Conservation (phyloP, 2,329 filamentous ascomycete species). For the Emmonsiellopsis sp. region DNA sequence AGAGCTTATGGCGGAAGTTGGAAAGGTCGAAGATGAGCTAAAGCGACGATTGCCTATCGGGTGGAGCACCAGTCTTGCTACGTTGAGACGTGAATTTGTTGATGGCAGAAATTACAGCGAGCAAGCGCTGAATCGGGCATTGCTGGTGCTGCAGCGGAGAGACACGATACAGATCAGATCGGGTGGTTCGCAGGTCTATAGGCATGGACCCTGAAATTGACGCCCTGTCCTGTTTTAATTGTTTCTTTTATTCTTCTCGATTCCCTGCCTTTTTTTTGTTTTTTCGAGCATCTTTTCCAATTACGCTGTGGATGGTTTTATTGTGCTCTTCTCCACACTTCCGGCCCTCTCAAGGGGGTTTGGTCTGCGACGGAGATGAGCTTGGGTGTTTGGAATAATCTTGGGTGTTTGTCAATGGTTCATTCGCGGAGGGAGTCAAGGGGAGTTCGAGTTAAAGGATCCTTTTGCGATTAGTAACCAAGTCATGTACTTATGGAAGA, state of each 20-base stretch:
- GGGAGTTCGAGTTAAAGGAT: no score
- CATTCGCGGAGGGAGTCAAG: no score
- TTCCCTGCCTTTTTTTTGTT: background rate
- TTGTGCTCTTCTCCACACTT: background rate
- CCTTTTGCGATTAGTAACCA: no score
- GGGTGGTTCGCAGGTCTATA: constrained; percentile 41
- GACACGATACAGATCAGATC: constrained; percentile 56
- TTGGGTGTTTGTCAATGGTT: no score
- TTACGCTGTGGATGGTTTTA: background rate
- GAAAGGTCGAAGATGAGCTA: constrained; percentile 80
- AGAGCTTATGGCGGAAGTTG: constrained; percentile 83
- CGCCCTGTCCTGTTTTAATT: background rate
- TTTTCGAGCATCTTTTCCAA: background rate
- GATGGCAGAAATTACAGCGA: constrained; percentile 86
- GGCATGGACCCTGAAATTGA: constrained; percentile 25
- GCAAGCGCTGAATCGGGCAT: constrained; percentile 69
- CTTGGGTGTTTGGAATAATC: no score
- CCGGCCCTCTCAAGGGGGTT: no score
- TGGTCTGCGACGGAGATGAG: background rate
- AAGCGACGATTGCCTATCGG: constrained; percentile 82
- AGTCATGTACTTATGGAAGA: no score
- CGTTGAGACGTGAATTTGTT: constrained; percentile 80
- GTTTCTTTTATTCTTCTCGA: background rate
- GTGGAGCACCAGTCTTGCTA: constrained; percentile 86
- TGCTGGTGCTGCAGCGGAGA: constrained; percentile 77